Base-by-base conservation (phyloP, 2,329 filamentous ascomycete species). In the Ophiosphaerella herpotricha region DNA sequence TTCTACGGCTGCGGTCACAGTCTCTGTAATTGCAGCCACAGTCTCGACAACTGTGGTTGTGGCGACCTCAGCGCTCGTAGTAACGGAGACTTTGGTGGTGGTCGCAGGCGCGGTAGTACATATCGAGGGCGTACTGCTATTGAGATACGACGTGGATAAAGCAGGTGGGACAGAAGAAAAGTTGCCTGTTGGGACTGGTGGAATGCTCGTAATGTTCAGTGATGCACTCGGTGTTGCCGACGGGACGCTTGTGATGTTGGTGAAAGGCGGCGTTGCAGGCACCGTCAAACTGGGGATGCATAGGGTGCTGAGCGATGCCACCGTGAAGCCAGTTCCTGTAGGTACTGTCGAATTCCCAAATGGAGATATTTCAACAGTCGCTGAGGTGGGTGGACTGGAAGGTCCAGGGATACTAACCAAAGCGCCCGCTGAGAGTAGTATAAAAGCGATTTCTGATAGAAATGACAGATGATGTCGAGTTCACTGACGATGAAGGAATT, bases 101-200 rank as follows among this genome's bases (percentile, higher is more conserved):
- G 48, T 36, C 4, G 47, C 29, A 2, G 45, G 38, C 1, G 46
- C 45, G 6, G 51, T 52, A 2, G 61, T 54, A 35, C 60, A 63
- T 3, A 55, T 32, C 39, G 43, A 18, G 24, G 50, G 33, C n/a
- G 40, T 21, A 14, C 53, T 43, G 43, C 49, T 56, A 33, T 61
- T 58, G 23, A 60, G 11, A 8, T 55, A 57, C 0, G 52, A n/a
- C 0, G 63, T 58, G n/a, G 57, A 45, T 11, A 50, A 58, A 3
- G 44, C 36, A 2, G 54, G 56, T 11, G 54, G 51, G 9, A 48
- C 29, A 3, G 55, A 54, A 8, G 54, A 43, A 18, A 37, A 55
- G 38, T 54, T 60, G 2, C 56, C 54, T 14, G 55, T 58, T 6
- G 45, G 42, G 40, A 53, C 45, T 5, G 51, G 43, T 14, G 51